These are phyloP conservation scores for Teratosphaeria zuluensis DNA, from an alignment of 2,329 filamentous ascomycete species.

Conservation along the genomic window DNA sequence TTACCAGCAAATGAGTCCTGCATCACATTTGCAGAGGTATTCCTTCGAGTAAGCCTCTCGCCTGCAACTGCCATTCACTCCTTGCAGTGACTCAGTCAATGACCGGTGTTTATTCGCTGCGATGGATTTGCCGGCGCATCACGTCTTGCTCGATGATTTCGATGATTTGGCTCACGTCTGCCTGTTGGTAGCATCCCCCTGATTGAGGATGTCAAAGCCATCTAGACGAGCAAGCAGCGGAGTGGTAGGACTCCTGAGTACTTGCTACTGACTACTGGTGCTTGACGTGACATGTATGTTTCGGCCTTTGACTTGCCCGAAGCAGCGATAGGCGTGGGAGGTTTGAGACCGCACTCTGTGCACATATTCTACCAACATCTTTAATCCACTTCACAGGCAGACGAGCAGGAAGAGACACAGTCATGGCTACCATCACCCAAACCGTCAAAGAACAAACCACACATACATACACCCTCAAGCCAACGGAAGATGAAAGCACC, in stretches of 20 bases:
- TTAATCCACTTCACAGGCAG: background rate
- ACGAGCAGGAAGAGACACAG: background rate
- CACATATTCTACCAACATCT: background rate
- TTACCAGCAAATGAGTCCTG: too few species aligned
- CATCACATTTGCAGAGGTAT: too few species aligned
- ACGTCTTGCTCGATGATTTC: too few species aligned
- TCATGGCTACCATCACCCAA: background rate
- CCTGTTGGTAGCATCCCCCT: too few species aligned
- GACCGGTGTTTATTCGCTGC: too few species aligned
- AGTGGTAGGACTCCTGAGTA: background rate
- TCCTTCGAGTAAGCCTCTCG: too few species aligned
- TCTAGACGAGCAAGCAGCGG: too few species aligned
- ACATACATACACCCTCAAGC: background rate
- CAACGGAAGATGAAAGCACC: constrained; percentile 1
- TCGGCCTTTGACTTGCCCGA: background rate
- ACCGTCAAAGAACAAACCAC: background rate
- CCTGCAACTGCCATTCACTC: too few species aligned
- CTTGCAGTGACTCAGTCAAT: too few species aligned
- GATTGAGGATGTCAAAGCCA: too few species aligned
- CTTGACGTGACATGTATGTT: background rate
- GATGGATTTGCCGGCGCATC: too few species aligned
- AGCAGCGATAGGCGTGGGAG: background rate
- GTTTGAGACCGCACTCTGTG: background rate
- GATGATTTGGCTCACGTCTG: too few species aligned
- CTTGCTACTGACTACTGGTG: background rate